These are phyloP conservation scores for Chamaecrista fasciculata DNA, from an alignment of 306 rosid genomes.

Conservation along the genomic window DNA sequence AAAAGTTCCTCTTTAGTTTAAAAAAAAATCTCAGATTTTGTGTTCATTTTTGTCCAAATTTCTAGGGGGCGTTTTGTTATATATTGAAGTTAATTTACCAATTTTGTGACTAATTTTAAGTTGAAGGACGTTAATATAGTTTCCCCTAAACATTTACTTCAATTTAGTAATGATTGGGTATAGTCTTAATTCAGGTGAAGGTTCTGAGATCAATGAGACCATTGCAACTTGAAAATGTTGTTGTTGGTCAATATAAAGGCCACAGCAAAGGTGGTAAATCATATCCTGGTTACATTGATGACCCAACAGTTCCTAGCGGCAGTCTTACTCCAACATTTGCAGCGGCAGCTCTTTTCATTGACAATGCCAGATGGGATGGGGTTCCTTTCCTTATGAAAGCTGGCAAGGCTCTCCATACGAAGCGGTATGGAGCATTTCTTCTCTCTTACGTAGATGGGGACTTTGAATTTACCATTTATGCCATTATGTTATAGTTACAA, in stretches of 20 bases:
- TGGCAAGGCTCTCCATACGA: constrained; percentile 95
- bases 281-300: constrained; percentile 75
- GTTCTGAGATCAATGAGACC: constrained; percentile 91
- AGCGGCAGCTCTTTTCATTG: constrained; percentile 84
- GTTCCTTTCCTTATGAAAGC: constrained; percentile 99
- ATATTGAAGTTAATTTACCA: no score
- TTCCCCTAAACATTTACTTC: not conserved
- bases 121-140: no score
- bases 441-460: not conserved
- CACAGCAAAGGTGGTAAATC: constrained; percentile 73
- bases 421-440: constrained; percentile 46
- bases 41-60: no score
- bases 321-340: constrained; percentile 98
- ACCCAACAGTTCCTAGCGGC: constrained; percentile 73
- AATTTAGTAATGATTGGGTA: constrained; percentile 26
- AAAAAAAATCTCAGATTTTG: no score
- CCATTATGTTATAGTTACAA: constrained; percentile 22
- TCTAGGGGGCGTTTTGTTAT: no score
- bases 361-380: constrained; percentile 98
- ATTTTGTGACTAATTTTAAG: no score
- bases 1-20: no score
- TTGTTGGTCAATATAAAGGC: constrained; percentile 92
- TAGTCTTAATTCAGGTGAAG: constrained; percentile 68
- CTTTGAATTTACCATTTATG: constrained; percentile 12
- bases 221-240: constrained; percentile 74